A percentile compares a stretch with the other conserved stretches of the same genome.
phyloP scores from a whole-genome alignment of 2,329 filamentous ascomycete species.

The Colletotrichum siamense region DNA sequence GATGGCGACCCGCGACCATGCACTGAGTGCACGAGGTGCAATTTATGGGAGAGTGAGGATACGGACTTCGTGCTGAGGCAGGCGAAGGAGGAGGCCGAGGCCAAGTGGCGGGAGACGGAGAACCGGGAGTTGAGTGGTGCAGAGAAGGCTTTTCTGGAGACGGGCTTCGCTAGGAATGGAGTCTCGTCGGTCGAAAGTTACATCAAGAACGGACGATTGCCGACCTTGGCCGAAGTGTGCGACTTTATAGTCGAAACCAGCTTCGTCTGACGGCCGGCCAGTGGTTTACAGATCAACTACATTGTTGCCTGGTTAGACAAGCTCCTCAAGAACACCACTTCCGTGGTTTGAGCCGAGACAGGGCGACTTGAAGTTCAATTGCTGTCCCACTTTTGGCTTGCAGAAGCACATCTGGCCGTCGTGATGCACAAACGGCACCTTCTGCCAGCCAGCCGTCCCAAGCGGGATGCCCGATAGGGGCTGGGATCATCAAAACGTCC shows the following conservation, averaged over 20 bases:
- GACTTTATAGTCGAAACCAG: conserved; percentile 51
- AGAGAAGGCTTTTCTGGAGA: conserved; percentile 63
- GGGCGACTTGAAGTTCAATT: neutral
- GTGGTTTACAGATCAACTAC: neutral
- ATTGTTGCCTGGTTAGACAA: neutral
- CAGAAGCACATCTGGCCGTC: neutral
- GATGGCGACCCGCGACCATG: conserved; percentile 76
- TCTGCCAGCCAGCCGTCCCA: neutral
- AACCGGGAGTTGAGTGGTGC: conserved; percentile 59
- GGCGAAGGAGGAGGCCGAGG: conserved; percentile 75
- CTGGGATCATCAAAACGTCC: neutral
- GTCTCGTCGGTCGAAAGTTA: conserved; percentile 35
- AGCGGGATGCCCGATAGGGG: neutral
- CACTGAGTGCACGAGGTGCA: conserved; percentile 79
- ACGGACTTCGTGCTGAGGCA: conserved; percentile 70
- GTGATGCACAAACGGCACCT: neutral
- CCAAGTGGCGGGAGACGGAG: conserved; percentile 72
- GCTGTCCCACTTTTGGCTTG: neutral
- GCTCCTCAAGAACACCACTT: neutral
- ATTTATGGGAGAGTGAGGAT: conserved; percentile 79
- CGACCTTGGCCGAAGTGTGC: conserved; percentile 47
- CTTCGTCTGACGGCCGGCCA: conserved; percentile 36
- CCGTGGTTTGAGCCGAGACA: neutral
- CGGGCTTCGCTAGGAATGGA: conserved; percentile 44
- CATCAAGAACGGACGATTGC: conserved; percentile 37